These are phyloP conservation scores for Zymoseptoria crescenta DNA, from an alignment of 2,329 filamentous ascomycete species.

Conservation along the genomic window DNA sequence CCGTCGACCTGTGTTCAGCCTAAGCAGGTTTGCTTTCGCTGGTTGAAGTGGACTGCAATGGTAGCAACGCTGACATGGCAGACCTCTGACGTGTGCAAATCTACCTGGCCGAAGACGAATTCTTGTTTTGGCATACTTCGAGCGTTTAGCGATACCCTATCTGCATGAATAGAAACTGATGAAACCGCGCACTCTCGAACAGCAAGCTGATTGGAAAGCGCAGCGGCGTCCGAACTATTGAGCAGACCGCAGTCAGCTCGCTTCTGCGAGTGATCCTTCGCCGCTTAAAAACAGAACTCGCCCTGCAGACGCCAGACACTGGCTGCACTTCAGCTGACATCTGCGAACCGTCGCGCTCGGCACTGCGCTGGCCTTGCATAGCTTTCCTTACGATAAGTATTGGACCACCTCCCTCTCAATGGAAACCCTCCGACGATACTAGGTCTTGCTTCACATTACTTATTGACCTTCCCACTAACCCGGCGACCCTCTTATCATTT, in stretches of 20 bases:
- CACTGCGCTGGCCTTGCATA: too few relatives aligned
- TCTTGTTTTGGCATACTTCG: neutral
- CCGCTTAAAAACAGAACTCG: neutral
- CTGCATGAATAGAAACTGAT: neutral
- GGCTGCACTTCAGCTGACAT: too few relatives aligned
- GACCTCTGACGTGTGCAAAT: neutral
- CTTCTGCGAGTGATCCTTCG: neutral
- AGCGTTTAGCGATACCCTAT: conserved; percentile 1
- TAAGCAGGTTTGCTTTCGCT: conserved; percentile 34
- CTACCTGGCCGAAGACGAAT: neutral
- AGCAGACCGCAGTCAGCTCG: neutral
- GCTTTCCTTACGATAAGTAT: too few relatives aligned
- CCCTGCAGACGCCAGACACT: neutral
- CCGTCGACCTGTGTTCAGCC: conserved; percentile 30
- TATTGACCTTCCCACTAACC: too few relatives aligned
- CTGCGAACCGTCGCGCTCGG: too few relatives aligned
- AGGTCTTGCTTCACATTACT: too few relatives aligned
- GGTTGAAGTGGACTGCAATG: conserved; percentile 8
- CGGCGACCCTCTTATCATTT: too few relatives aligned
- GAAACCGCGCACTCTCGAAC: neutral
- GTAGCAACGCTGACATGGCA: neutral
- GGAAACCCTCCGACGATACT: too few relatives aligned
- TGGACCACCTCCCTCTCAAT: too few relatives aligned
- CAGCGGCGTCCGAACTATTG: neutral
- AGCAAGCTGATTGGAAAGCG: neutral